Evolutionary conservation across 345 rosid genomes (phyloP), one percentile per base, ranked within the genome.

Genomic region (Linum tenue): DNA sequence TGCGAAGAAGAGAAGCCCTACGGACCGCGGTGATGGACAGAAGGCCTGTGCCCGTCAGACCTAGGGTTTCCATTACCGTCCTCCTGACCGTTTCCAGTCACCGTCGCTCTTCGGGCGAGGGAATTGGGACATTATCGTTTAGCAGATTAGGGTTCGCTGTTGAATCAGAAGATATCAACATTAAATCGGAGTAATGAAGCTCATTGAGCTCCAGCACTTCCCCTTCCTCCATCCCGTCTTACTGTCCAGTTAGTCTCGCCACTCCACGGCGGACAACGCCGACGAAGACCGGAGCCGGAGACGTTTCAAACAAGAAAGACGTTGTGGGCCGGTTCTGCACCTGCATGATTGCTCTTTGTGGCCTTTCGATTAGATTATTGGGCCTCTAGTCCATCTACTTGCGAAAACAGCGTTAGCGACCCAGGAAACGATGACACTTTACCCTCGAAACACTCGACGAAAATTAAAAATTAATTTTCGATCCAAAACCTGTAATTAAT

Each of bases 1-100:
- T 82, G 70, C 96, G 90, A 57, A 86, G 87, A 15, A 77, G 14
- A 69, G 82, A 72, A 66, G 78, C 82, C 39, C 75, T 75, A 15
- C 86, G 84, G 64, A 90, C 80, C 40, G 77, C 85, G 51, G 82
- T 77, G 71, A 94, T 43, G 48, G 89, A 80, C 61, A 90, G 83
- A 10, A 90, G 81, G 8, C 92, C 97, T 0, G 95, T 89, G 55
- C 97, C 96, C 3, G 50, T 56, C 1, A 88, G 91, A 56, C 96
- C 97, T 1, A 94, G 79, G 65, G 82, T 80, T 76, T 85, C 86
- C 85, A 85, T 73, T 62, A 92, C 67, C 42, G 59, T 68, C 55
- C 61, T 69, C 76, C 78, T 77, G 60, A 85, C 51, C 39, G 64
- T 22, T 9, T 77, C 76, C 61, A 62, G 65, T 53, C 79, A 76